Base-by-base conservation (phyloP, 2,329 filamentous ascomycete species). In the Cladosporium austrohemisphaericum region DNA sequence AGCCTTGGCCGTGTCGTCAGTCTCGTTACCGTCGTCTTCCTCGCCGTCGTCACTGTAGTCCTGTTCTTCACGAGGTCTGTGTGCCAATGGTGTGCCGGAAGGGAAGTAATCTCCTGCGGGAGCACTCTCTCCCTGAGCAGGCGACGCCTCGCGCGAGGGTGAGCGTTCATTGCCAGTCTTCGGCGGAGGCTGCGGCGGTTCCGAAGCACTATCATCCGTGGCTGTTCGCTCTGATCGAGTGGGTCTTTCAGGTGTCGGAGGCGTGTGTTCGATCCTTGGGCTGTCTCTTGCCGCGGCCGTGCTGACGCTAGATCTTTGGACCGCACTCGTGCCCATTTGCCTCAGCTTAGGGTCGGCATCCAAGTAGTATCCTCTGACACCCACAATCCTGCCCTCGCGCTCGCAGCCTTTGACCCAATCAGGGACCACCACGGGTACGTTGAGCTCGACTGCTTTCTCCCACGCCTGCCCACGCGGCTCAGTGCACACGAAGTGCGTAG, bases 381-480 rank as follows among this genome's bases (percentile, higher is more conserved):
- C 90, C 3, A 97, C 85, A 55, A 98, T 95, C 52, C 90, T 83
- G 36, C 92, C 92, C 67, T 88, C 91, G 57, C 86, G 80, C 71
- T 97, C 92, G 66, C 93, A 98, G n/a, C 90, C 92, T 60, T 95
- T 87, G 23, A 98, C 81, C 93, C 93, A 98, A 68, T 98, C 93
- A 16, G 93, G 93, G 31, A 93, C 81, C 18, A 98, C 93, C 9
- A 98, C 89, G 6, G 93, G 93, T 48, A 98, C 95, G 68, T 97
- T 98, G 81, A 91, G 94, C 74, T 97, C 92, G 23, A 92, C 85
- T 1, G 93, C 93, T 75, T 93, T 94, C 72, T 98, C 93, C 93
- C 93, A 98, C 10, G 85, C 79, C 43, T 87, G 78, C 25, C 93
- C 93, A 49, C 91, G 77, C 23, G 91, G 91, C 68, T 98, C 93